Evolutionary conservation across 441 rosid genomes (phyloP).

Genomic region (Gossypium trilobum): DNA sequence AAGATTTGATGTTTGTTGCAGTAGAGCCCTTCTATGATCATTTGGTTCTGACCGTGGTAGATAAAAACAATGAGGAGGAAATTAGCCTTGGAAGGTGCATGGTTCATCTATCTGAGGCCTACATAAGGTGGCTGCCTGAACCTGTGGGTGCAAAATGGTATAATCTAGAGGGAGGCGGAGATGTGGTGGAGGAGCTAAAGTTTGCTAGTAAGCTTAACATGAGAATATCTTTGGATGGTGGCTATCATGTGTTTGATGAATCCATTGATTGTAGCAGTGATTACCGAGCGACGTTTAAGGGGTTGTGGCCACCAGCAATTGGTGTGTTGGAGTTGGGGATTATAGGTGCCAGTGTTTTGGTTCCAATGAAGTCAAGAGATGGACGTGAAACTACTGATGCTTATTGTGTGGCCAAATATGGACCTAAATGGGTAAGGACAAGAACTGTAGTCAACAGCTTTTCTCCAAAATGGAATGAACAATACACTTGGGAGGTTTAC

Average conservation of each 20-base stretch:
- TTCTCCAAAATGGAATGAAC: slow-evolving; percentile 64
- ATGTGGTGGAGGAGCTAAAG: slow-evolving; percentile 45
- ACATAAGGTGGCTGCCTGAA: too few relatives aligned
- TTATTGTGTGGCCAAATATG: slow-evolving; percentile 56
- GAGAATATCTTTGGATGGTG: slow-evolving; percentile 52
- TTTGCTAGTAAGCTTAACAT: slow-evolving; percentile 49
- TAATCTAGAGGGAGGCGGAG: slow-evolving; percentile 52
- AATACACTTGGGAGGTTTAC: slow-evolving; percentile 59
- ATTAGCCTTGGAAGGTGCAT: too few relatives aligned
- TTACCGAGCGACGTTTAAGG: too few relatives aligned
- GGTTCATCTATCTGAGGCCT: too few relatives aligned
- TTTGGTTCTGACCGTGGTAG: slow-evolving; percentile 41
- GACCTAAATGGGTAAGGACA: slow-evolving; percentile 60
- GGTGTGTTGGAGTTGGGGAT: too few relatives aligned
- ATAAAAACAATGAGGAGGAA: slow-evolving; percentile 14
- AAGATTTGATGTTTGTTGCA: slow-evolving; percentile 56
- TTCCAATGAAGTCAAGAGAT: slow-evolving; percentile 47
- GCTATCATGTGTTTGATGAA: slow-evolving; percentile 56
- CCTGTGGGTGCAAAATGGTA: slow-evolving; percentile 33
- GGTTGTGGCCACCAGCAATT: too few relatives aligned
- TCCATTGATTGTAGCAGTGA: background rate
- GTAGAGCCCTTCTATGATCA: slow-evolving; percentile 61
- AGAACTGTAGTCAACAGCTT: slow-evolving; percentile 48
- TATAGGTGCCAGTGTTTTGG: too few relatives aligned
- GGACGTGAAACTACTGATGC: slow-evolving; percentile 49